Conservation (phyloP, 2,329 filamentous ascomycete genomes). For the Neocatenulostroma microsporum region DNA sequence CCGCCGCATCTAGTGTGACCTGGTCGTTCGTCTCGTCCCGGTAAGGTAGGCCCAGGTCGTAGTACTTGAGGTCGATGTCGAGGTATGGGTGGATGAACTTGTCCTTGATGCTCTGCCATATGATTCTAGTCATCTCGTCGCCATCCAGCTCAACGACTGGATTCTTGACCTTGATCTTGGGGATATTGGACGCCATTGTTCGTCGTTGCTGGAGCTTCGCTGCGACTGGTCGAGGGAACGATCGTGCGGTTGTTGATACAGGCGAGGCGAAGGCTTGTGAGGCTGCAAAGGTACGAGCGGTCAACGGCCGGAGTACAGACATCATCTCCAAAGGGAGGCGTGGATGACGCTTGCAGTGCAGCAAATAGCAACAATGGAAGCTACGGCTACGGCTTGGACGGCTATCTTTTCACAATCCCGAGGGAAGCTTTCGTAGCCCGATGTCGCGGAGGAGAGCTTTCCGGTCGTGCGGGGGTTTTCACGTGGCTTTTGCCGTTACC, state of each 20-base stretch:
- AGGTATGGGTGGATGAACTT: conserved; percentile 96
- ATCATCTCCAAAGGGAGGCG: too few species aligned
- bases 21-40: conserved; percentile 93
- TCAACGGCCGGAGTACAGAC: conserved; percentile 18
- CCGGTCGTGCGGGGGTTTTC: too few species aligned
- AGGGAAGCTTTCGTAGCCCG: too few species aligned
- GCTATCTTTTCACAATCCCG: too few species aligned
- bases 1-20: conserved; percentile 88
- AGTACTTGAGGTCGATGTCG: conserved; percentile 82
- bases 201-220: conserved; percentile 29
- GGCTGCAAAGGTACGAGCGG: conserved; percentile 9
- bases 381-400: too few species aligned
- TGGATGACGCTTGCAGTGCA: too few species aligned
- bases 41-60: conserved; percentile 67
- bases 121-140: conserved; percentile 93
- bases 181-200: conserved; percentile 36
- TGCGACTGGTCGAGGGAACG: conserved; percentile 26
- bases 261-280: conserved; percentile 12
- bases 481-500: too few species aligned
- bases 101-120: conserved; percentile 99
- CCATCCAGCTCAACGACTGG: conserved; percentile 96
- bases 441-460: too few species aligned
- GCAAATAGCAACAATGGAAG: too few species aligned
- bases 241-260: conserved; percentile 15
- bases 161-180: conserved; percentile 99